phyloP scores from a whole-genome alignment of 2,329 filamentous ascomycete genomes.

The Ophiostoma pallidulum region DNA sequence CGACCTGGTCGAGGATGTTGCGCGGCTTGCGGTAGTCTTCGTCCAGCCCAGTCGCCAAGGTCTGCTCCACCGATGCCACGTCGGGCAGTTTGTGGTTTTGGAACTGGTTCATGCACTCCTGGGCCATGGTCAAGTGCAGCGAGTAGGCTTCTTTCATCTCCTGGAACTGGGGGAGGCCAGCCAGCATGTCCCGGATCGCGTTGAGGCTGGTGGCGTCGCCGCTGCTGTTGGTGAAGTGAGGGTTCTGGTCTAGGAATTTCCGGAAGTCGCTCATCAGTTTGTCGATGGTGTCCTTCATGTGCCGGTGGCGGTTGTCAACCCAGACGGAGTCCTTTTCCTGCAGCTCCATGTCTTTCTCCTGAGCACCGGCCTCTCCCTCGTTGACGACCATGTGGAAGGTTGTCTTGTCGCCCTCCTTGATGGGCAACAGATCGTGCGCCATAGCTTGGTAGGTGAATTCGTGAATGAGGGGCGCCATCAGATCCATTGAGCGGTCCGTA shows the following conservation, averaged over 20 bases:
- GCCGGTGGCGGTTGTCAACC: conserved; percentile 86
- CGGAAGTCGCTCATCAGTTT: conserved; percentile 89
- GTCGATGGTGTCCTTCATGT: conserved; percentile 97
- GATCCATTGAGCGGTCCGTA: conserved; percentile 86
- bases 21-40: conserved; percentile 89
- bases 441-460: conserved; percentile 99
- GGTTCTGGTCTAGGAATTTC: conserved; percentile 82
- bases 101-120: conserved; percentile 94
- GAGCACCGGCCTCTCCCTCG: conserved; percentile 56
- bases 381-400: conserved; percentile 76
- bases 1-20: conserved; percentile 75
- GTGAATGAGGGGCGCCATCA: conserved; percentile 78
- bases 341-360: conserved; percentile 87
- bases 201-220: conserved; percentile 68
- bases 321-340: conserved; percentile 86
- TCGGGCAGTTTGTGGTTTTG: conserved; percentile 77
- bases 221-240: conserved; percentile 74
- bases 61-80: conserved; percentile 81
- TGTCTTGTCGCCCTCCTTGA: conserved; percentile 81
- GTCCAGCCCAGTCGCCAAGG: conserved; percentile 81
- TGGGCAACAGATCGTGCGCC: conserved; percentile 85
- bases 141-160: conserved; percentile 94
- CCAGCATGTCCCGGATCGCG: conserved; percentile 94
- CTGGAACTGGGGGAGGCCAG: conserved; percentile 86
- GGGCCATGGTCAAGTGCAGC: conserved; percentile 89